Percentiles rank a stretch among this genome's conserved stretches.
These are phyloP conservation scores for Diaporthe aspalathi DNA, from an alignment of 2,329 filamentous ascomycete genomes.

Conservation along the genomic window DNA sequence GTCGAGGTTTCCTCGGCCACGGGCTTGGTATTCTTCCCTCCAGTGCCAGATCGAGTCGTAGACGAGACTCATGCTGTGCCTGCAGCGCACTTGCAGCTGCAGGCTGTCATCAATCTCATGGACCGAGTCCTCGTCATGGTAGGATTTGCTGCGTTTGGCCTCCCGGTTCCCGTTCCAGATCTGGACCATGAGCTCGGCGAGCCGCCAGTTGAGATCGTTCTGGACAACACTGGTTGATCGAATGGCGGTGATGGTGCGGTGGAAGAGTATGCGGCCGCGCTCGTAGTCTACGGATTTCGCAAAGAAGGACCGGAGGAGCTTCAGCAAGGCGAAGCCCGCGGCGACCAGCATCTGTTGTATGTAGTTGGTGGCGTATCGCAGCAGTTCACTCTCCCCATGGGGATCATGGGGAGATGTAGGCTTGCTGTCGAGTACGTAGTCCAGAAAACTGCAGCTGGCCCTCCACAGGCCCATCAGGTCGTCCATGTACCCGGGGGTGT, in stretches of 20 bases:
- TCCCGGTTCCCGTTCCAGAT: constrained; percentile 81
- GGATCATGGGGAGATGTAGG: constrained; percentile 56
- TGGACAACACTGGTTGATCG: constrained; percentile 78
- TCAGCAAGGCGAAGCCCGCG: constrained; percentile 80
- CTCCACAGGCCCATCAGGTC: constrained; percentile 82
- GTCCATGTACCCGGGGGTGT: constrained; percentile 76
- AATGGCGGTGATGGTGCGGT: constrained; percentile 76
- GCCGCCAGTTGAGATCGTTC: constrained; percentile 82
- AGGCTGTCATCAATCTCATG: constrained; percentile 75
- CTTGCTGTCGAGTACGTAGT: constrained; percentile 69
- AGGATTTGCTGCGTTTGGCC: constrained; percentile 59
- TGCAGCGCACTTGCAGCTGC: constrained; percentile 83
- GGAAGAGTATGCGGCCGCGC: constrained; percentile 75
- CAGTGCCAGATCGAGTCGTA: constrained; percentile 89
- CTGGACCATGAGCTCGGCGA: constrained; percentile 88
- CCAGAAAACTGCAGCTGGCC: constrained; percentile 76
- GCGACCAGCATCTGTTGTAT: constrained; percentile 89
- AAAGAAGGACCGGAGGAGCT: constrained; percentile 82
- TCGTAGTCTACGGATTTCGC: constrained; percentile 77
- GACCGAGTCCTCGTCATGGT: constrained; percentile 61
- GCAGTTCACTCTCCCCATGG: constrained; percentile 62
- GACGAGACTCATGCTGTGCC: constrained; percentile 86
- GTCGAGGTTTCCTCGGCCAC: constrained; percentile 76
- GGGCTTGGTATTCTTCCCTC: constrained; percentile 81
- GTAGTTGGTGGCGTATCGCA: constrained; percentile 79